Evolutionary conservation across 2,329 filamentous ascomycete species (phyloP), one percentile per base, ranked within the genome.

Genomic region (Alternaria angustiovoidea): DNA sequence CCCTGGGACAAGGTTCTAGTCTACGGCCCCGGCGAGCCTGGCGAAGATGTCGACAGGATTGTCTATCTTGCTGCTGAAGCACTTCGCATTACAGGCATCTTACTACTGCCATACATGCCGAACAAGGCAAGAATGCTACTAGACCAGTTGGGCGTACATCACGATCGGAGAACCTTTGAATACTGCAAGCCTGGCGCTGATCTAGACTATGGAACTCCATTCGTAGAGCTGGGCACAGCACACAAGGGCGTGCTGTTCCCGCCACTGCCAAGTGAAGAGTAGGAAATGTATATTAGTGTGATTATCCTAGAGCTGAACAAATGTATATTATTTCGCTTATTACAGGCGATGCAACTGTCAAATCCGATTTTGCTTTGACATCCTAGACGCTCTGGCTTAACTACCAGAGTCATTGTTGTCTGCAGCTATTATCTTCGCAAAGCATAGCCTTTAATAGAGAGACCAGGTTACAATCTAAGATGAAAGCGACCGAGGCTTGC

Each of bases 41-140:
- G 75, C 26, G 71, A 74, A 44, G 73, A 76, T 65, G 70, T 73
- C 55, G 44, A 77, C 56, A 72, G 63, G 44, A 84, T 86, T 38
- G 83, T 99, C 28, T 97, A 87, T 76, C 84, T 90, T 43, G 83
- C 85, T 43, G 86, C 89, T 8, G 95, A 99, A 79, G 86, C 90
- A 5, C 76, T 97, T 47, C 90, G 95, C 38, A 87, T 97, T 24
- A 83, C 85, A 0, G 92, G 89, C 14, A 97, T 99, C 68, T 82
- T 98, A 47, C 81, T 99, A 44, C 94, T 97, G 77, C 93, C 95
- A 1, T 92, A 94, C 73, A 96, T 99, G 86, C 95, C 95, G 0
- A 83, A 81, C 41, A 96, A 96, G 78, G 86, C 92, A 47, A 79
- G 80, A 11, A 81, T 87, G 66, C 79, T 97, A 32, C 85, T 99